These are phyloP conservation scores for Pyrenopolyporus hunteri DNA, from an alignment of 495 filamentous ascomycete species.

Conservation along the genomic window DNA sequence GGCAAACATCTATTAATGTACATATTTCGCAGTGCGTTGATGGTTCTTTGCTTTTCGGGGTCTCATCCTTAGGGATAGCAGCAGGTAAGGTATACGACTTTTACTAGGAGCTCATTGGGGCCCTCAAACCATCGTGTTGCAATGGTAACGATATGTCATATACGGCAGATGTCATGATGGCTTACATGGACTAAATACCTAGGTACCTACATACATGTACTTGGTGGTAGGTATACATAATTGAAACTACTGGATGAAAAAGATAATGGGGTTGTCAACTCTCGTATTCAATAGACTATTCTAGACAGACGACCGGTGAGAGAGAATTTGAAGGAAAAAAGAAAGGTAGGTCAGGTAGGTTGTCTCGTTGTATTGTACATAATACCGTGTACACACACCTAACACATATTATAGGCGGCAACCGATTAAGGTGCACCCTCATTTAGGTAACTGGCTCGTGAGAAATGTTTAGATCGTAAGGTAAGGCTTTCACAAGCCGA, in stretches of 20 bases:
- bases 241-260: too few species aligned
- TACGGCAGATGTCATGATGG: slow-evolving; percentile 5
- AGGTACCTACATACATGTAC: background rate
- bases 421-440: slow-evolving; percentile 7
- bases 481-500: slow-evolving; percentile 36
- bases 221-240: background rate
- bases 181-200: too few species aligned
- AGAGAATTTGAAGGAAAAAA: too few species aligned
- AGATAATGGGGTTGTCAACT: background rate
- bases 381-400: background rate
- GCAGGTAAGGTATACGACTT: background rate
- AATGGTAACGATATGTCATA: background rate
- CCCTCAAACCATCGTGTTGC: slow-evolving; percentile 2
- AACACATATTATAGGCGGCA: background rate
- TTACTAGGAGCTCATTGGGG: background rate
- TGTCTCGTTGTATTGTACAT: background rate
- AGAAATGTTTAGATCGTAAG: slow-evolving; percentile 1
- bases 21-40: background rate
- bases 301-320: slow-evolving; percentile 1
- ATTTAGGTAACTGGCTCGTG: slow-evolving; percentile 29
- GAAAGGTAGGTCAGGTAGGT: too few species aligned
- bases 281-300: background rate
- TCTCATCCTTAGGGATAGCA: slow-evolving; percentile 21
- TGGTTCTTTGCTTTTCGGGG: slow-evolving; percentile 23
- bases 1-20: slow-evolving; percentile 11